Evolutionary conservation across 371 early-diverging fungal species (phyloP).

Genomic region (Mortierella sp.): DNA sequence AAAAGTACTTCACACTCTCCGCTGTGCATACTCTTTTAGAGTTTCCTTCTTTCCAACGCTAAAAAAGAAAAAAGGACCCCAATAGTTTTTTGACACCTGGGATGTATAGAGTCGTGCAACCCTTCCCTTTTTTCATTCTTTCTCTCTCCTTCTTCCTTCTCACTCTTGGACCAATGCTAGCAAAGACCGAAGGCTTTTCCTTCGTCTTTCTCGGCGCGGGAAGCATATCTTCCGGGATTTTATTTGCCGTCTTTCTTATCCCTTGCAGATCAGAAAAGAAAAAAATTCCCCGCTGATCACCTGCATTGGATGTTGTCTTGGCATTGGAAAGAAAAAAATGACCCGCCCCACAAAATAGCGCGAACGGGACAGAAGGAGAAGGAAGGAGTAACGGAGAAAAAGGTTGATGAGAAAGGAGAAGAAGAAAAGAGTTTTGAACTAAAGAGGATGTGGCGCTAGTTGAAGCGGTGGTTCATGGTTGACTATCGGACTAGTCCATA

Average conservation of each 20-base stretch:
- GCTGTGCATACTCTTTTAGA: too few relatives aligned
- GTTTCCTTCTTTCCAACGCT: too few relatives aligned
- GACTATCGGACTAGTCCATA: too few relatives aligned
- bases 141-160: neutral
- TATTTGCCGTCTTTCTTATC: neutral
- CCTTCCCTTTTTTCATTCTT: too few relatives aligned
- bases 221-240: neutral
- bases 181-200: neutral
- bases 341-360: too few relatives aligned
- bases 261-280: neutral
- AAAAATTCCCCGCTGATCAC: neutral
- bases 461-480: too few relatives aligned
- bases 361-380: neutral
- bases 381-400: neutral
- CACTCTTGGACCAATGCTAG: neutral
- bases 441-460: neutral
- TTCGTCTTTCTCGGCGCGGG: neutral
- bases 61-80: too few relatives aligned
- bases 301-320: neutral
- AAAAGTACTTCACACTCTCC: too few relatives aligned
- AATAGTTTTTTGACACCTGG: too few relatives aligned
- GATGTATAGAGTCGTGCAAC: too few relatives aligned
- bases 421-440: neutral
- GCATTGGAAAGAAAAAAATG: neutral
- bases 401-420: neutral